Percentiles rank a stretch among this genome's conserved stretches.
These are phyloP conservation scores for Syncephalastrum monosporum DNA, from an alignment of 371 early-diverging fungal genomes.

Conservation along the genomic window DNA sequence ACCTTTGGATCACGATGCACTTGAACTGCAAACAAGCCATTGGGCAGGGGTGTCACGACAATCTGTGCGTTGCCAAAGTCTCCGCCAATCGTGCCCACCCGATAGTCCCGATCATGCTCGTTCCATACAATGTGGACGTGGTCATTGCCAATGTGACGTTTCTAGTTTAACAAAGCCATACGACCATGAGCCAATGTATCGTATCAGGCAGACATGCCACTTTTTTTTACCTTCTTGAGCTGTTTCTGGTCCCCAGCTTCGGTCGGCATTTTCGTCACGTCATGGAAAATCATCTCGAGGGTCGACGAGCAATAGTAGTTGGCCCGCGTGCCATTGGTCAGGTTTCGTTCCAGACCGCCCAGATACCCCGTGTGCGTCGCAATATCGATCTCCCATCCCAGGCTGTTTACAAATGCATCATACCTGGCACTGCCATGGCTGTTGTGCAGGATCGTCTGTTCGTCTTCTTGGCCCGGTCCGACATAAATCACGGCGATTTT, in stretches of 20 bases:
- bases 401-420: conserved; percentile 76
- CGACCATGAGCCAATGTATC: no score
- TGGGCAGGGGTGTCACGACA: conserved; percentile 77
- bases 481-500: conserved; percentile 93
- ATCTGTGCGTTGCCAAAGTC: conserved; percentile 97
- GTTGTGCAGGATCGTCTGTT: conserved; percentile 82
- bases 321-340: conserved; percentile 75
- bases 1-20: conserved; percentile 76
- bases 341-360: conserved; percentile 84
- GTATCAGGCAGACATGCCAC: no score
- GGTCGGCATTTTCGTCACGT: conserved; percentile 87
- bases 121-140: conserved; percentile 98
- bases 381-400: conserved; percentile 87
- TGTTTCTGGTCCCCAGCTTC: conserved; percentile 78
- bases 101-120: conserved; percentile 84
- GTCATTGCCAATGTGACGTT: conserved; percentile 98
- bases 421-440: conserved; percentile 66
- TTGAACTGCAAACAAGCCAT: conserved; percentile 71
- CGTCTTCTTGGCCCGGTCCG: conserved; percentile 88
- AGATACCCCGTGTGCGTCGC: conserved; percentile 82
- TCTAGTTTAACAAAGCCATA: conserved; percentile 42
- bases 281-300: conserved; percentile 91
- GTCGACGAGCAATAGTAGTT: conserved; percentile 83
- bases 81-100: conserved; percentile 88
- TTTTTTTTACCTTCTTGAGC: conserved; percentile 80